Evolutionary conservation across 2,329 filamentous ascomycete species (phyloP), one percentile per base, ranked within the genome.

Genomic region (Nannizziopsis arthrosporioides): DNA sequence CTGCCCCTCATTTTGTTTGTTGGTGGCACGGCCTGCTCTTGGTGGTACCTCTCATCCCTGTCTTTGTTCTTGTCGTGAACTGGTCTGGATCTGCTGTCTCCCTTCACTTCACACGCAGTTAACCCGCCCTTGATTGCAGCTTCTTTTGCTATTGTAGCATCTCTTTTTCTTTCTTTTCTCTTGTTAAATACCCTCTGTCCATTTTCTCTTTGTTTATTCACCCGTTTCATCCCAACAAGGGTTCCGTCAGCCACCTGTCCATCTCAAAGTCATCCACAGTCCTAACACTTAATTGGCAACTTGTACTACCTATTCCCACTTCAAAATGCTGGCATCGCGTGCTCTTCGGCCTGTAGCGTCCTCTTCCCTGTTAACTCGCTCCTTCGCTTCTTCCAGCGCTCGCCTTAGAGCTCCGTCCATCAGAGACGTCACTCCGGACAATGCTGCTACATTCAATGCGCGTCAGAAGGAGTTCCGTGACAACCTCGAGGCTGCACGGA

Each of bases 381-480:
- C 77, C 56, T 76, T 85, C 61, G 73, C 73, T 62, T 74, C 76
- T 49, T 77, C 78, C 50, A 64, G 73, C 50, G 53, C 63, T 55
- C 59, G 63, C 55, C 64, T 66, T 53, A 73, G 72, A 50, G 71
- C 80, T 15, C 92, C 92, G n/a, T 80, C 84, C 34, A 78, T 98
- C 56, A 83, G 85, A 64, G 89, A 98, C 68, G 80, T 98, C 72
- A 83, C 74, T 40, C 78, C 82, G 42, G 73, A 84, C 54, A 78
- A 79, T 53, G 81, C 85, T 55, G 74, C 81, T 46, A 73, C 76
- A 49, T 98, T 96, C 75, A 86, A 85, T 64, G 71, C 75, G 60
- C 86, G 84, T 68, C 89, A 94, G 72, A 83, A 82, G 68, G 76
- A 81, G 61, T 96, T 95, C 71, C 84, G 92, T 64, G 81, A 89